phyloP scores from a whole-genome alignment of 768 basidiomycete species.

The Russula virescens region DNA sequence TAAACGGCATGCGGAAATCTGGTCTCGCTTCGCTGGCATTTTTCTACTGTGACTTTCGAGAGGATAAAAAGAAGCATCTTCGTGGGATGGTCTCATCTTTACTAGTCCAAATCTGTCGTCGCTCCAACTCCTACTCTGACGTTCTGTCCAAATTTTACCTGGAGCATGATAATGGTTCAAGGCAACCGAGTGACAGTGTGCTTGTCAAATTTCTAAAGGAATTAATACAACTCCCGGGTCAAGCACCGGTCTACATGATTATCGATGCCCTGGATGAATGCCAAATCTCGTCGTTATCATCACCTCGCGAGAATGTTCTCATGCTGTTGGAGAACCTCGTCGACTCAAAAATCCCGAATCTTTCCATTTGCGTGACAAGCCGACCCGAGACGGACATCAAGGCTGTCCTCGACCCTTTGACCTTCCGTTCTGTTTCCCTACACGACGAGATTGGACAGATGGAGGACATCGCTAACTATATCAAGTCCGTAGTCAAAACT shows the following conservation, averaged over 20 bases:
- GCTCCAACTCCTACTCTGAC: neutral
- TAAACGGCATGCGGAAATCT: neutral
- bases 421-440: neutral
- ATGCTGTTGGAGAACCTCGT: neutral
- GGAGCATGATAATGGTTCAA: neutral
- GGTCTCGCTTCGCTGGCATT: neutral
- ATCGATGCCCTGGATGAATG: conserved; percentile 4
- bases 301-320: neutral
- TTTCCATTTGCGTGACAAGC: neutral
- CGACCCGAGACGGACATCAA: conserved; percentile 2
- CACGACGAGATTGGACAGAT: neutral
- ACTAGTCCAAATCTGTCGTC: neutral
- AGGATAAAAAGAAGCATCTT: neutral
- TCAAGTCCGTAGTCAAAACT: neutral
- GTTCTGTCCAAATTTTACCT: neutral
- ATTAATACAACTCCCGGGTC: neutral
- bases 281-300: neutral
- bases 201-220: neutral
- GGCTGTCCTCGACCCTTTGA: neutral
- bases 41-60: neutral
- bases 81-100: conserved; percentile 1
- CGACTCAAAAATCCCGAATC: neutral
- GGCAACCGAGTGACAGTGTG: neutral
- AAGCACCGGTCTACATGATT: neutral
- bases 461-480: neutral